Conservation (phyloP, 2,329 filamentous ascomycete genomes). For the Fusarium chlamydosporum region DNA sequence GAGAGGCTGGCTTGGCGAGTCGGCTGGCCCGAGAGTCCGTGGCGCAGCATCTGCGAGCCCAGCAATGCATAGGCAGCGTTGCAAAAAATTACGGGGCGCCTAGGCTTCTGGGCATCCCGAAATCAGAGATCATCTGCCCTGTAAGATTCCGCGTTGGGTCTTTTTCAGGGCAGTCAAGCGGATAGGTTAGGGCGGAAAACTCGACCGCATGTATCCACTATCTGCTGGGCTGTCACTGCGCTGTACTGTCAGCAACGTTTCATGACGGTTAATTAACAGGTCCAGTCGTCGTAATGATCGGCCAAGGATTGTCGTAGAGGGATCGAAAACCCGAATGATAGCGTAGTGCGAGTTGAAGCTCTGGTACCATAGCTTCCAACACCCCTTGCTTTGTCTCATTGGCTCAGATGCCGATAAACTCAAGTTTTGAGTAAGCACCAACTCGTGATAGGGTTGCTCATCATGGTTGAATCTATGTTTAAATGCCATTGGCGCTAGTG, state of each 20-base stretch:
- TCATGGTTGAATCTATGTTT: conserved; percentile 48
- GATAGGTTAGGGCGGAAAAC: conserved; percentile 41
- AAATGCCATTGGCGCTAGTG: conserved; percentile 50
- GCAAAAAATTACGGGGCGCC: conserved; percentile 47
- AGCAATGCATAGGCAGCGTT: conserved; percentile 40
- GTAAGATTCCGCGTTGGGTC: conserved; percentile 26
- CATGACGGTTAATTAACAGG: conserved; percentile 20
- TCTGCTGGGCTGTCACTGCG: conserved; percentile 33
- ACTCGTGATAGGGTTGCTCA: conserved; percentile 49
- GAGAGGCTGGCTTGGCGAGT: conserved; percentile 53
- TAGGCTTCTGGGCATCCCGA: conserved; percentile 47
- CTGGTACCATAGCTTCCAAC: conserved; percentile 2
- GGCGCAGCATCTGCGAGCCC: conserved; percentile 49
- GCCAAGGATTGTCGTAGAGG: not conserved
- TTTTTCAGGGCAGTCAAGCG: conserved; percentile 37
- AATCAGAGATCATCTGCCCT: conserved; percentile 43
- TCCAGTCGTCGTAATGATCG: not conserved
- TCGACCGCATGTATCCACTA: conserved; percentile 41
- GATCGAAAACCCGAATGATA: conserved; percentile 2
- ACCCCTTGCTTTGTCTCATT: conserved; percentile 3
- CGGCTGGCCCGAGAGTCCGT: conserved; percentile 51
- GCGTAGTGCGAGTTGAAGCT: not conserved
- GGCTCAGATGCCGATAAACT: conserved; percentile 27
- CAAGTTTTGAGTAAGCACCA: conserved; percentile 31
- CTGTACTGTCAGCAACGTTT: conserved; percentile 28